phyloP scores from a whole-genome alignment of 352 stramenopile genomes.

The Globisporangium alternatum region DNA sequence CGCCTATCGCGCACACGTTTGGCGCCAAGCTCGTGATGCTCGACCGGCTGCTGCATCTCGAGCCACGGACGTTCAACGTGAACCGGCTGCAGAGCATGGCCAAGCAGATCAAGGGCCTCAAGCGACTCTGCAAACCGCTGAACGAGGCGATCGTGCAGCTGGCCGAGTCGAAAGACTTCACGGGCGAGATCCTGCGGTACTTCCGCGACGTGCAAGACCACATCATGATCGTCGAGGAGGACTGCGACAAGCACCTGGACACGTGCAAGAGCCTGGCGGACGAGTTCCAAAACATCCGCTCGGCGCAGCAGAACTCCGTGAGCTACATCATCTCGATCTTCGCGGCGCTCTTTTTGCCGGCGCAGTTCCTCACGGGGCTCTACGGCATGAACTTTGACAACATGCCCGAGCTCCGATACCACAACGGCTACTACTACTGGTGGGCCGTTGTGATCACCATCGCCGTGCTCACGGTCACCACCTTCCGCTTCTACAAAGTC shows the following conservation, averaged over 20 bases:
- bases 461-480: slow-evolving; percentile 36
- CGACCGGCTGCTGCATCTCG: slow-evolving; percentile 51
- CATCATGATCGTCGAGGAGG: slow-evolving; percentile 74
- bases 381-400: slow-evolving; percentile 90
- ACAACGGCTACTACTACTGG: slow-evolving; percentile 80
- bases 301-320: slow-evolving; percentile 65
- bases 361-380: slow-evolving; percentile 84
- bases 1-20: slow-evolving; percentile 70
- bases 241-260: slow-evolving; percentile 77
- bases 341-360: slow-evolving; percentile 77
- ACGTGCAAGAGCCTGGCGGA: slow-evolving; percentile 63
- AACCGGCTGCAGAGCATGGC: slow-evolving; percentile 50
- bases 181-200: slow-evolving; percentile 70
- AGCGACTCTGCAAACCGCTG: slow-evolving; percentile 69
- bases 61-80: slow-evolving; percentile 56
- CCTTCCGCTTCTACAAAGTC: slow-evolving; percentile 76
- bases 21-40: slow-evolving; percentile 74
- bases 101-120: slow-evolving; percentile 76
- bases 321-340: slow-evolving; percentile 82
- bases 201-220: slow-evolving; percentile 87
- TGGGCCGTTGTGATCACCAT: slow-evolving; percentile 63
- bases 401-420: slow-evolving; percentile 80
- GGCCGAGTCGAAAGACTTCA: slow-evolving; percentile 65
- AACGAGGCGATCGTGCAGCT: slow-evolving; percentile 73
- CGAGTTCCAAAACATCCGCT: slow-evolving; percentile 64